These are phyloP conservation scores for Calonectria pauciramosa DNA, from an alignment of 2,329 filamentous ascomycete species.

Conservation along the genomic window DNA sequence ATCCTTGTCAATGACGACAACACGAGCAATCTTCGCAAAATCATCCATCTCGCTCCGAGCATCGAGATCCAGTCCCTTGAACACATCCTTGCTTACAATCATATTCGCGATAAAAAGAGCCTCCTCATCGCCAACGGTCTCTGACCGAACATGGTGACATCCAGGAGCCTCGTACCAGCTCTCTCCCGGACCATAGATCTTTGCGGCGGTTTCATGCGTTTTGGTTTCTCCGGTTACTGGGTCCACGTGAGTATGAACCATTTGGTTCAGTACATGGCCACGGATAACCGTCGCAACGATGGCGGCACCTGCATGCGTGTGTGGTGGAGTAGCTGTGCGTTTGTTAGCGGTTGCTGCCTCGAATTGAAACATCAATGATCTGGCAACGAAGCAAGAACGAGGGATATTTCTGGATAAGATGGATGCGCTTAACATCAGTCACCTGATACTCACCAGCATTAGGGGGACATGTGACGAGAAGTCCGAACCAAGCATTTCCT, in stretches of 20 bases:
- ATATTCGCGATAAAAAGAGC: slow-evolving; percentile 31
- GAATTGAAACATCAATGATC: neutral
- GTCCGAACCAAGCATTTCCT: slow-evolving; percentile 26
- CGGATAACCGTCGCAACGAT: slow-evolving; percentile 30
- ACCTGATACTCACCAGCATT: slow-evolving; percentile 22
- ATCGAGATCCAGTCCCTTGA: slow-evolving; percentile 26
- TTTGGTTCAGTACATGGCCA: slow-evolving; percentile 33
- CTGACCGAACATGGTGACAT: slow-evolving; percentile 36
- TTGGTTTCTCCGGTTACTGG: slow-evolving; percentile 12
- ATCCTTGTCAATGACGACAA: slow-evolving; percentile 33
- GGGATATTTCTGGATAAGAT: neutral
- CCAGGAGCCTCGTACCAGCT: slow-evolving; percentile 37
- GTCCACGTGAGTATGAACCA: slow-evolving; percentile 31
- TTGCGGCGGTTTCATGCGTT: slow-evolving; percentile 26
- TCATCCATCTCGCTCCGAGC: slow-evolving; percentile 20
- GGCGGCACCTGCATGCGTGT: slow-evolving; percentile 30
- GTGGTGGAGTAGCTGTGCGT: slow-evolving; percentile 27
- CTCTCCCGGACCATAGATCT: slow-evolving; percentile 33
- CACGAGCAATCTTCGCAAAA: slow-evolving; percentile 25
- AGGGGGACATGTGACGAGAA: slow-evolving; percentile 24
- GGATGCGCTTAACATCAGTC: neutral
- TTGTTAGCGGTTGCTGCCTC: neutral
- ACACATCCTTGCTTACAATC: slow-evolving; percentile 27
- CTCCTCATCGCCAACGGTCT: slow-evolving; percentile 31
- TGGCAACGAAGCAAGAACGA: neutral